These are phyloP conservation scores for Ascomycota sp. DNA, from an alignment of 2,329 filamentous ascomycete species.

Conservation along the genomic window DNA sequence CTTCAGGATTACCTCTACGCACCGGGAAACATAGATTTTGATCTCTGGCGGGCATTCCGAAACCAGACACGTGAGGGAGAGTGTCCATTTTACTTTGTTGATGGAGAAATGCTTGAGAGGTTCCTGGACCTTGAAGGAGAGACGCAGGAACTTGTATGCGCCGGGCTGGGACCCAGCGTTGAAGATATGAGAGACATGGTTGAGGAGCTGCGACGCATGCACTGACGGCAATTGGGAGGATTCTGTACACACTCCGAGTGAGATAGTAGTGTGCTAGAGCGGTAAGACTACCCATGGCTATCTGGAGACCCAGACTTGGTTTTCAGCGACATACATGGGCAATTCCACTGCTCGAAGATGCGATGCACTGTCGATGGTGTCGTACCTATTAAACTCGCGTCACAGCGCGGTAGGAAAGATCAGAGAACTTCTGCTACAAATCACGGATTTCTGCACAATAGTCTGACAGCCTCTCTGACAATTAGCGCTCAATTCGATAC, in stretches of 20 bases:
- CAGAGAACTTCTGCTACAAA: no score
- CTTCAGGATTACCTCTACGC: conserved; percentile 47
- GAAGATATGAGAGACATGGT: conserved; percentile 41
- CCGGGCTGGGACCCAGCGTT: conserved; percentile 37
- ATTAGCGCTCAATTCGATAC: no score
- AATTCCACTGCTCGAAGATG: no score
- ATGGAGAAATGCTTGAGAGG: conserved; percentile 74
- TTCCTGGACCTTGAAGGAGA: conserved; percentile 54
- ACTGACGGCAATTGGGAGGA: conserved; percentile 16
- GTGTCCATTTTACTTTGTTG: conserved; percentile 71
- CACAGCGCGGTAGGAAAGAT: no score
- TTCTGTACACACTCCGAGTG: no score
- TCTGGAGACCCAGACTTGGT: no score
- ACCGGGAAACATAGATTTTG: conserved; percentile 57
- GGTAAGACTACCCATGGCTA: no score
- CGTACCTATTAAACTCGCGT: no score
- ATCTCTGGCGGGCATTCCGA: conserved; percentile 62
- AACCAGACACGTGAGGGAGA: conserved; percentile 52
- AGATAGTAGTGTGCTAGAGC: not conserved
- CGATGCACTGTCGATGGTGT: no score
- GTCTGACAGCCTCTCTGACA: no score
- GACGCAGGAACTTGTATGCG: conserved; percentile 29
- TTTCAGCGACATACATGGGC: no score
- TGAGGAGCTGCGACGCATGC: conserved; percentile 41
- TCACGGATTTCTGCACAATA: no score